Evolutionary conservation across 1,284 basidiomycete genomes (phyloP).

Genomic region (Leccinum pachyderme): DNA sequence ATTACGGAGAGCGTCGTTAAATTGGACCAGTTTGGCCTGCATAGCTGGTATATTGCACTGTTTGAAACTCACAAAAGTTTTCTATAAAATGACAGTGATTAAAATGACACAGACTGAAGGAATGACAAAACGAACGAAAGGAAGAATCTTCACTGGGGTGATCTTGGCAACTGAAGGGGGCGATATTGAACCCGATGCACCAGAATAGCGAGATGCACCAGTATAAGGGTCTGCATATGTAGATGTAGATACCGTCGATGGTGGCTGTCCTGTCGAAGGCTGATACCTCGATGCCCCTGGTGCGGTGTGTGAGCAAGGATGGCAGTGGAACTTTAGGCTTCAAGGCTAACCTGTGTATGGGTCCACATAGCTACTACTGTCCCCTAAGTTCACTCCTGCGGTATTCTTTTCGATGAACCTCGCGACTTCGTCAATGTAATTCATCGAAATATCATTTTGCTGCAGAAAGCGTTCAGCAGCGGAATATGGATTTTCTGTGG

Average conservation of each 20-base stretch:
- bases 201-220: conserved; percentile 40
- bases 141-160: conserved; percentile 46
- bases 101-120: not conserved
- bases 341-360: conserved; percentile 78
- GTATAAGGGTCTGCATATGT: conserved; percentile 41
- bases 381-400: conserved; percentile 67
- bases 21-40: conserved; percentile 79
- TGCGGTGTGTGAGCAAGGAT: conserved; percentile 3
- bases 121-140: conserved; percentile 48
- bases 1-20: conserved; percentile 69
- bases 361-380: conserved; percentile 69
- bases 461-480: conserved; percentile 91
- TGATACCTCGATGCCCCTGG: conserved; percentile 36
- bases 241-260: conserved; percentile 19
- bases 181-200: conserved; percentile 25
- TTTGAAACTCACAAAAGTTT: conserved; percentile 71
- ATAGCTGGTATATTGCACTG: conserved; percentile 89
- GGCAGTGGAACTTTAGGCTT: conserved; percentile 8
- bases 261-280: conserved; percentile 11
- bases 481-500: conserved; percentile 84
- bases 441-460: conserved; percentile 78
- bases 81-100: conserved; percentile 33
- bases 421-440: conserved; percentile 90
- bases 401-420: conserved; percentile 95
- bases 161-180: conserved; percentile 22